Conservation (phyloP, 495 filamentous ascomycete genomes). For the Podospora fimiseda region DNA sequence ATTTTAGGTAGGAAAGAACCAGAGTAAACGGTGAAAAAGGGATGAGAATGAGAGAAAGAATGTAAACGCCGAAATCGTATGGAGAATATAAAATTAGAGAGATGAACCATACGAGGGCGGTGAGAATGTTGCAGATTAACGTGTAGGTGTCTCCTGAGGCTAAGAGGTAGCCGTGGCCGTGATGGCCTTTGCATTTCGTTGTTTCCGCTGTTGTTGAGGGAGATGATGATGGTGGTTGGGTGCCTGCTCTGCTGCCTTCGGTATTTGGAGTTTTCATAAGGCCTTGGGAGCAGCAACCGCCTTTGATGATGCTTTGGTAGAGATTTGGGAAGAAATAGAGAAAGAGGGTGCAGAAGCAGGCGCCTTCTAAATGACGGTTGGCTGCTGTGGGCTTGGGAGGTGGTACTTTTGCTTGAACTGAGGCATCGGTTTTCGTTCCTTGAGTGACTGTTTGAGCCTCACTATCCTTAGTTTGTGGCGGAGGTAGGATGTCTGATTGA, state of each 20-base stretch:
- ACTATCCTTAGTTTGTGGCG: no score
- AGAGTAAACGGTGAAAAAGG: not conserved
- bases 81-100: conserved; percentile 8
- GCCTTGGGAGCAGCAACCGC: conserved; percentile 8
- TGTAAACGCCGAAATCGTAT: not conserved
- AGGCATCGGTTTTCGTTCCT: not conserved
- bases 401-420: not conserved
- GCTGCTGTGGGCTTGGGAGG: not conserved
- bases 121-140: conserved; percentile 16
- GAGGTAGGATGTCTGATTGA: not conserved
- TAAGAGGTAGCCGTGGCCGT: conserved; percentile 20
- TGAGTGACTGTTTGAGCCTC: not conserved
- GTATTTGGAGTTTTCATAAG: not conserved
- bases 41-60: not conserved
- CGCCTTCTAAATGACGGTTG: not conserved
- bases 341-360: conserved; percentile 24
- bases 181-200: conserved; percentile 9
- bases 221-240: not conserved
- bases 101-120: conserved; percentile 14
- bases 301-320: conserved; percentile 7
- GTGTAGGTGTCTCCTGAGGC: conserved; percentile 5
- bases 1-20: not conserved
- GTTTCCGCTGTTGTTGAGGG: not conserved
- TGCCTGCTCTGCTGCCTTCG: not conserved
- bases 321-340: conserved; percentile 6